Percentiles rank a stretch among this genome's conserved stretches.
Evolutionary conservation across 2,329 filamentous ascomycete species (phyloP).

Genomic region (Lithohypha guttulata): DNA sequence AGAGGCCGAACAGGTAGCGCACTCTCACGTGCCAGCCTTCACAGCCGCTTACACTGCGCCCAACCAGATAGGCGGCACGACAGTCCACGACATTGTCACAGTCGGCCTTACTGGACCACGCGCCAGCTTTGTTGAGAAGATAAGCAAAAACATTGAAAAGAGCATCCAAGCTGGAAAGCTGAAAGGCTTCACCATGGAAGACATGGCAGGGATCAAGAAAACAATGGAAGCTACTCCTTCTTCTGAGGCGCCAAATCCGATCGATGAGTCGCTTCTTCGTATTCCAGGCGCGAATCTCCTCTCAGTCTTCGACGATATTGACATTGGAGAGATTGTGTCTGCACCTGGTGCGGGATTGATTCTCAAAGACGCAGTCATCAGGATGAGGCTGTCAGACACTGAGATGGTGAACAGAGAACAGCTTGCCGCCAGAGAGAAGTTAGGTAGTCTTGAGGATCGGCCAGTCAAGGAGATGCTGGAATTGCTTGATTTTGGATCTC

Average conservation of each 20-base stretch:
- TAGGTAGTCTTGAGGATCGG: slow-evolving; percentile 1
- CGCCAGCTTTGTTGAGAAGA: background rate
- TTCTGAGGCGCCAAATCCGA: slow-evolving; percentile 3
- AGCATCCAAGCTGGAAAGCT: background rate
- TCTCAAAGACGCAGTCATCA: slow-evolving; percentile 5
- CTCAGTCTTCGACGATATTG: slow-evolving; percentile 3
- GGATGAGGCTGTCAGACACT: slow-evolving; percentile 1
- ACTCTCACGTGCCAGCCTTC: slow-evolving; percentile 6
- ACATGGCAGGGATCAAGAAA: slow-evolving; percentile 5
- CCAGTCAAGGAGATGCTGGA: slow-evolving; percentile 5
- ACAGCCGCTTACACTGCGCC: slow-evolving; percentile 2
- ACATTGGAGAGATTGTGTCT: slow-evolving; percentile 5
- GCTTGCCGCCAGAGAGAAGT: slow-evolving; percentile 5
- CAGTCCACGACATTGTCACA: slow-evolving; percentile 5
- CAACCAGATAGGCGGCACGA: background rate
- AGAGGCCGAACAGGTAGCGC: background rate
- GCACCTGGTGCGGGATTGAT: slow-evolving; percentile 2
- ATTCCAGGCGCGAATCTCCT: slow-evolving; percentile 1
- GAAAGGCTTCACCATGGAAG: background rate
- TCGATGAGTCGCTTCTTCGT: background rate
- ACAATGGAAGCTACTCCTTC: slow-evolving; percentile 2
- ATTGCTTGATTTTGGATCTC: slow-evolving; percentile 2
- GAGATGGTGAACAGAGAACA: slow-evolving; percentile 6
- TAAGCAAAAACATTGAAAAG: slow-evolving; percentile 4
- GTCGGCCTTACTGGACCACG: background rate